Base-by-base conservation (phyloP, 805 yeast species). In the Candida verbasci region DNA sequence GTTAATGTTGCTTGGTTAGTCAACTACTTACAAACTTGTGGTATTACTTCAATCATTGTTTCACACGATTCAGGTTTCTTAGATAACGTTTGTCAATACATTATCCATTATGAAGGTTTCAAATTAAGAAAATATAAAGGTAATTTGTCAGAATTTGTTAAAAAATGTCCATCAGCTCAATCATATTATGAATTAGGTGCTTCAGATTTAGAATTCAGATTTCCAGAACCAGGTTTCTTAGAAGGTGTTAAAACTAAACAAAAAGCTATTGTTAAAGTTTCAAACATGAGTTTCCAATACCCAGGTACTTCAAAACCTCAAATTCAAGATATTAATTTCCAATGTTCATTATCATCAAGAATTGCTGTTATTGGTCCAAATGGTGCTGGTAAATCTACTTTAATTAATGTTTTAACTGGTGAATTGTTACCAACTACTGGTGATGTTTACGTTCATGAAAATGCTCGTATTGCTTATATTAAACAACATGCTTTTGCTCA, bases 211-310 rank as follows among this genome's bases (percentile, higher is more conserved):
- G 95, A 89, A 74, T 93, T 93, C 83, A 69, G 62, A 55, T 93
- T 93, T 97, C 98, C 98, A 68, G 97, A 86, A 75, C 98, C 98
- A 72, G 98, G 98, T 86, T 91, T 83, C 95, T 82, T 93, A 64
- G 97, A 93, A 80, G 98, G 98, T 86, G 98, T 93, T 62, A 93
- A 93, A 88, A 93, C 98, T 65, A 93, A 93, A 80, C 97, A 91
- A 77, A 91, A 91, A 79, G 98, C 98, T 65, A 93, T 93, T 72
- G 97, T 93, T 63, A 93, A 93, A 81, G 97, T 93, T 52, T 74
- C 86, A 48, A 79, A 86, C 79, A 89, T 93, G 96, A 65, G 94
- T 57, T 93, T 93, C 97, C 97, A 91, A 82, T 93, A 93, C 78
- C 96, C 95, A 70, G 98, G 98, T 80, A 91, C 98, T 53, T 43